phyloP scores from a whole-genome alignment of 2,329 filamentous ascomycete species.

The Aureobasidium musti region DNA sequence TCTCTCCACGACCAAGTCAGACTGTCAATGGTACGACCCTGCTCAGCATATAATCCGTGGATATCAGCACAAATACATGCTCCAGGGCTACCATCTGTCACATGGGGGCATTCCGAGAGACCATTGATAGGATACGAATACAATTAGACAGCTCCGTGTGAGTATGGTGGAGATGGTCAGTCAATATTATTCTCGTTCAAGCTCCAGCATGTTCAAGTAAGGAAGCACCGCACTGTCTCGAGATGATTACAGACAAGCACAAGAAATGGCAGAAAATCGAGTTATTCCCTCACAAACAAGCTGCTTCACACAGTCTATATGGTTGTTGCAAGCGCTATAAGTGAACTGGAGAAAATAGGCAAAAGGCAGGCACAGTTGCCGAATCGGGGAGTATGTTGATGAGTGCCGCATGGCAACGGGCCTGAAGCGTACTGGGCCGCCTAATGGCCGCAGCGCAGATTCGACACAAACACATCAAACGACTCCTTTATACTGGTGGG shows the following conservation, averaged over 20 bases:
- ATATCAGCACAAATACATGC: neutral
- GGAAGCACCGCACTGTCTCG: neutral
- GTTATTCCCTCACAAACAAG: neutral
- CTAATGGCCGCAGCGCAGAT: constrained; percentile 22
- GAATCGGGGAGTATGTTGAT: constrained; percentile 20
- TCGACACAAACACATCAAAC: constrained; percentile 27
- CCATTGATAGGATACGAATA: no score
- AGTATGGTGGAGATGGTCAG: neutral
- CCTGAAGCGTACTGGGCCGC: constrained; percentile 14
- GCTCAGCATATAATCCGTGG: neutral
- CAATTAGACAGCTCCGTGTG: neutral
- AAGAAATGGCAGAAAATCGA: no score
- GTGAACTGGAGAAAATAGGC: neutral
- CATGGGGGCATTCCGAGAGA: neutral
- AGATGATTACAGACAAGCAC: neutral
- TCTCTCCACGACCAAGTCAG: neutral
- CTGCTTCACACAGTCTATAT: neutral
- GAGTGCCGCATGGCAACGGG: constrained; percentile 12
- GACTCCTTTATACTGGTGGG: constrained; percentile 22
- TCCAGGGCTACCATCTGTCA: neutral
- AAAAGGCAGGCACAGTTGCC: neutral
- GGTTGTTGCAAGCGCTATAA: neutral
- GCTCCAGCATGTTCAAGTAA: neutral
- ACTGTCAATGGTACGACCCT: neutral
- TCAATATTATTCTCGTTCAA: neutral